These are phyloP conservation scores for Amborella trichopoda DNA, from an alignment of 164 flowering plant species.

Conservation along the genomic window DNA sequence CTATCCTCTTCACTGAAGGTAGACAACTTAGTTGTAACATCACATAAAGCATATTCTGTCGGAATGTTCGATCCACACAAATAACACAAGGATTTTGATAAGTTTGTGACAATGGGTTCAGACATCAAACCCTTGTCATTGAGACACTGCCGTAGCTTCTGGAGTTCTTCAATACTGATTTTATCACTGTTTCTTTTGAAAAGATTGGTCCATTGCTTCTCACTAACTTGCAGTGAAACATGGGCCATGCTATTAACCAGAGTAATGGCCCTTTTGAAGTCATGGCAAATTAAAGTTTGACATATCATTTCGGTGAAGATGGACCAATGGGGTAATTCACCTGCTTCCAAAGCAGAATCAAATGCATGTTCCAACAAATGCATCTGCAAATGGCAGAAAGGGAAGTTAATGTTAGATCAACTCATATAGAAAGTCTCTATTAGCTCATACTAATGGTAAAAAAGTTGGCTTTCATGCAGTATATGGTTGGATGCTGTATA, in stretches of 20 bases:
- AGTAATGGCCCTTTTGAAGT: conserved; percentile 40
- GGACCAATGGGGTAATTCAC: conserved; percentile 52
- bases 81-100: conserved; percentile 35
- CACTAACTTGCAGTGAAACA: conserved; percentile 58
- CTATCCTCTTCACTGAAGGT: neutral
- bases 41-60: conserved; percentile 2
- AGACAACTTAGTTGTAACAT: neutral
- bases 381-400: conserved; percentile 27
- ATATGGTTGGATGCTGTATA: too few relatives aligned
- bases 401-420: neutral
- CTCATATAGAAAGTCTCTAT: neutral
- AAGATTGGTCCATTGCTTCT: conserved; percentile 63
- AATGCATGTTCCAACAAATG: conserved; percentile 86
- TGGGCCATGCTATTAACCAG: conserved; percentile 48
- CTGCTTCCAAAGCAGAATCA: conserved; percentile 62
- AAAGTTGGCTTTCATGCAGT: neutral
- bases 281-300: conserved; percentile 30
- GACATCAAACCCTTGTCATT: conserved; percentile 14
- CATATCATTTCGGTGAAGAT: conserved; percentile 64
- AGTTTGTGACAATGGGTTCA: conserved; percentile 39
- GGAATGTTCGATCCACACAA: conserved; percentile 16
- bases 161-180: conserved; percentile 22
- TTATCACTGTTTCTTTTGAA: conserved; percentile 29
- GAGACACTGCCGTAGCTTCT: conserved; percentile 28
- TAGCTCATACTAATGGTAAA: neutral